Base-by-base conservation (phyloP, 1,284 basidiomycete species). In the Chalciporus sp. region DNA sequence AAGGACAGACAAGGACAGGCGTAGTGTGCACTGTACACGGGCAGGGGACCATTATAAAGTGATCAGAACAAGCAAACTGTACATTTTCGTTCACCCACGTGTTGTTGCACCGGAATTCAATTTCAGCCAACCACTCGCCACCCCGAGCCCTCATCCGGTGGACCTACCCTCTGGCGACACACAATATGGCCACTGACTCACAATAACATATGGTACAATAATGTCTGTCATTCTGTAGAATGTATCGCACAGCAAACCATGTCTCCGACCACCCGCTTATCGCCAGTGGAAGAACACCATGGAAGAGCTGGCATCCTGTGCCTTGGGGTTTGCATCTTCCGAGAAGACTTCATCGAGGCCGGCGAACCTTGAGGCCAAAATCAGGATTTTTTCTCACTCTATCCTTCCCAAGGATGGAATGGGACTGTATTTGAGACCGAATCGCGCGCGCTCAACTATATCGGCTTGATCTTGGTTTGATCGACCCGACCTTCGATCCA, bases 31-130 rank as follows among this genome's bases (percentile, higher is more conserved):
- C 55, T n/a, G n/a, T n/a, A n/a, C n/a, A n/a, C n/a, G n/a, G 45
- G 53, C n/a, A 29, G 39, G 17, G 58, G 55, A 52, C 35, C 63
- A 67, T 70, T 69, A 69, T 70, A 66, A 64, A 49, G 51, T 67
- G 58, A 67, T 60, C 56, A 59, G 64, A 56, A 63, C 63, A 39
- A 61, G 64, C 52, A 53, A 69, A 58, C 62, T 52, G 53, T 49
- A 68, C 65, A 31, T 52, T 56, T 63, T 61, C 48, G 60, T 51
- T 55, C 58, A 17, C 54, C 60, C 59, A 67, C 66, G 63, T 68
- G 64, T 50, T 48, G 17, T 27, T 43, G 56, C 58, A 58, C 55
- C 47, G 53, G 51, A 51, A 52, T 39, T 44, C 39, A 35, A 37
- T 41, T 20, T 11, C 19, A 3, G 4, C 16, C 16, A 16, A n/a